Evolutionary conservation across 1,284 basidiomycete species (phyloP), one percentile per base, ranked within the genome.

Genomic region (Phylloporus sp.): DNA sequence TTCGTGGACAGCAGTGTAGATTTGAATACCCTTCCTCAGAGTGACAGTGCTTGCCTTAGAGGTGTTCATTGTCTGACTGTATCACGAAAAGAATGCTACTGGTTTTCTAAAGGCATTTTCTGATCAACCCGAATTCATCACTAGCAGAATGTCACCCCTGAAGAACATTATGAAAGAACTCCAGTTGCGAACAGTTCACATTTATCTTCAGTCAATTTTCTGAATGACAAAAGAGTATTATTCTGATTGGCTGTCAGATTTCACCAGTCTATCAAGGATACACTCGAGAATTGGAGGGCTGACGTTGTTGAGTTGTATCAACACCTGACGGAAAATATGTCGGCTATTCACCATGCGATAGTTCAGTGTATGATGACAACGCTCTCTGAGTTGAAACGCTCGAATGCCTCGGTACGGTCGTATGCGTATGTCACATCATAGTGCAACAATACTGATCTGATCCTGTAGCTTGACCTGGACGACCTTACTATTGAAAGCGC

Each of bases 41-140:
- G 92, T 98, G 11, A 93, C 92, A 0, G 87, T 94, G 0, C 85
- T 94, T 4, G 93, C 90, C 28, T 80, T 92, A 34, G 96, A 97
- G 73, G 94, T 95, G 1, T 98, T 98, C 77, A 94, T 97, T 47
- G 90, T 96, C 53, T 86, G 95, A 8, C 79, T 98, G 2, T 98
- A 92, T 72, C 86, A 96, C 51, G 90, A 96, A 74, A 88, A 91
- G 77, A 98, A 98, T 77, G 81, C 86, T 76, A 85, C 83, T 8
- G 97, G 96, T 2, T 99, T 98, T 76, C 80, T 98, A 66, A 98
- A 99, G 77, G 98, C 96, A 0, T 98, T 99, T 74, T 95, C 95
- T 0, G 97, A 98, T 75, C 91, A 98, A 70, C 95, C 97, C 0
- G 97, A 99, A 75, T 88, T 92, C 64, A 98, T 99, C 66, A 95